These are phyloP conservation scores for Sisymbrium altissimum DNA, from an alignment of 345 rosid species.

Conservation along the genomic window DNA sequence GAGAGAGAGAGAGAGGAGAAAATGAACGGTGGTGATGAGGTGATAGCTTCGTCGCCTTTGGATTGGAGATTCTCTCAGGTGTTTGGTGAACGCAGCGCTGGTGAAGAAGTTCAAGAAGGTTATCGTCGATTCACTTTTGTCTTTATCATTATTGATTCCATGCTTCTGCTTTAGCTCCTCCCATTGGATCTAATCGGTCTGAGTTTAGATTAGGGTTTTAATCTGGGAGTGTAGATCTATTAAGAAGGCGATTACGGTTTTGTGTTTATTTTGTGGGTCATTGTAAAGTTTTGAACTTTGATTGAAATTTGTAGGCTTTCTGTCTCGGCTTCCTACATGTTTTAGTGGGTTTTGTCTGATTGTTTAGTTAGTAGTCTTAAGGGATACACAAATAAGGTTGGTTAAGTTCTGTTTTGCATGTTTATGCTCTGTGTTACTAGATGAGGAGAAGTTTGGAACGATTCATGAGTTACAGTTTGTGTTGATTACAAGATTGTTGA, in stretches of 20 bases:
- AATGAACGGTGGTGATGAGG: conserved; percentile 30
- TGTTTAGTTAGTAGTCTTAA: background rate
- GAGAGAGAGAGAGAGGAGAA: background rate
- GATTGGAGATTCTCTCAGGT: conserved; percentile 99
- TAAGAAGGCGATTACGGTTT: background rate
- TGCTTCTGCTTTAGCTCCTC: conserved; percentile 3
- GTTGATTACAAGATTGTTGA: background rate
- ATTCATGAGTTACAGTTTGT: background rate
- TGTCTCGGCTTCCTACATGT: background rate
- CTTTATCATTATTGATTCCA: background rate
- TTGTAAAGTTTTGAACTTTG: background rate
- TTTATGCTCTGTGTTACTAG: background rate
- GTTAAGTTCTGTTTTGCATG: background rate
- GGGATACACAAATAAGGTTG: background rate
- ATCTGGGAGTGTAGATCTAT: conserved; percentile 12
- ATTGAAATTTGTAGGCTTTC: background rate
- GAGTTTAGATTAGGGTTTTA: too few species aligned
- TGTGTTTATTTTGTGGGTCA: background rate
- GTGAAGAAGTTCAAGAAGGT: conserved; percentile 99
- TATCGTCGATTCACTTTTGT: background rate
- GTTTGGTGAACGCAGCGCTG: conserved; percentile 89
- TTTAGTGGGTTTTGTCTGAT: background rate
- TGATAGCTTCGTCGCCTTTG: conserved; percentile 35
- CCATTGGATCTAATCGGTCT: conserved; percentile 16
- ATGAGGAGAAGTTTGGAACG: background rate